phyloP scores from a whole-genome alignment of 1,284 basidiomycete species.

The Sphagnurus paluster region DNA sequence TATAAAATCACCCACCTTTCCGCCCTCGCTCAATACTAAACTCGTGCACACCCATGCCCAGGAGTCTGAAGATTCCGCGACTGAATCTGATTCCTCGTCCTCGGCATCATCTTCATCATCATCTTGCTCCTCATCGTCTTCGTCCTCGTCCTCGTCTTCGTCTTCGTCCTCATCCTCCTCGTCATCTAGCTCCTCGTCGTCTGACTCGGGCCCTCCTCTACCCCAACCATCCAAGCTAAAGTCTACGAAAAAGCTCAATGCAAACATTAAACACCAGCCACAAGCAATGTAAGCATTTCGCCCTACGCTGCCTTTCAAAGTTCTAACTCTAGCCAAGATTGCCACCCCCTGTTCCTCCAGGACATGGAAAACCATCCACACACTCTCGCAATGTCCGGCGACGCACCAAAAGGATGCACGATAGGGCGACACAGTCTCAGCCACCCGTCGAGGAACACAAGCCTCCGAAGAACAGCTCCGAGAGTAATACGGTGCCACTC shows the following conservation, averaged over 20 bases:
- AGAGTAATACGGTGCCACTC: constrained; percentile 29
- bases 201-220: constrained; percentile 5
- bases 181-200: constrained; percentile 8
- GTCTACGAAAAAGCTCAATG: not conserved
- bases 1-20: constrained; percentile 6
- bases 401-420: constrained; percentile 43
- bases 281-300: not conserved
- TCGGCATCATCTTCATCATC: constrained; percentile 19
- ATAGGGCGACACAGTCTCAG: constrained; percentile 6
- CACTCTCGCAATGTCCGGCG: constrained; percentile 66
- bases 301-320: too few relatives aligned
- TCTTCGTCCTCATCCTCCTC: constrained; percentile 17
- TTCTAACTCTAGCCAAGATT: not conserved
- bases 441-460: constrained; percentile 1
- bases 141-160: constrained; percentile 17
- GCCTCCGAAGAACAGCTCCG: constrained; percentile 30
- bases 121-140: constrained; percentile 17
- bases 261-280: not conserved
- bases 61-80: constrained; percentile 19
- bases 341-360: constrained; percentile 50
- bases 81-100: constrained; percentile 16
- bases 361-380: constrained; percentile 66
- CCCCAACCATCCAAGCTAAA: constrained; percentile 10
- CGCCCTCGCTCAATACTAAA: constrained; percentile 10
- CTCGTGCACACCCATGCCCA: constrained; percentile 11